phyloP scores from a whole-genome alignment of 2,329 filamentous ascomycete species.

The Penicillium janthinellum region DNA sequence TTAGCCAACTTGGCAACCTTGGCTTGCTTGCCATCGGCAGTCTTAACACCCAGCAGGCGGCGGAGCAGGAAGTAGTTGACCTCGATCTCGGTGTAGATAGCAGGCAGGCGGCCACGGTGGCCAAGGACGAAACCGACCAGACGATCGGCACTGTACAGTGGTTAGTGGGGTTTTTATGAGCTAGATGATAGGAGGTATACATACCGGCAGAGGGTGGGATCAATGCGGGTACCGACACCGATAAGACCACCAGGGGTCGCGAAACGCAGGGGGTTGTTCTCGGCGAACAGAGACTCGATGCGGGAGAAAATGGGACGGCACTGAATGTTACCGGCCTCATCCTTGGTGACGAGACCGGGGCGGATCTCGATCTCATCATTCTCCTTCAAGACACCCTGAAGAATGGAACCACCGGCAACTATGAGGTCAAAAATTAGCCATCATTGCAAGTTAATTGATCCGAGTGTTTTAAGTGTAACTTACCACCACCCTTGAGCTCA shows the following conservation, averaged over 20 bases:
- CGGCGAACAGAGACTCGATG: slow-evolving; percentile 92
- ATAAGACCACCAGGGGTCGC: slow-evolving; percentile 97
- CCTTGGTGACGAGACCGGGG: slow-evolving; percentile 96
- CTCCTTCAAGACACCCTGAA: slow-evolving; percentile 95
- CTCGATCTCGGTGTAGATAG: slow-evolving; percentile 98
- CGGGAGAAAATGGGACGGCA: slow-evolving; percentile 97
- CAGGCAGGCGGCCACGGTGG: slow-evolving; percentile 87
- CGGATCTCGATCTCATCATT: slow-evolving; percentile 98
- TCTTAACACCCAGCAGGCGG: slow-evolving; percentile 92
- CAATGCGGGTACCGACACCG: slow-evolving; percentile 95
- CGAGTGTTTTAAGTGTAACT: not conserved
- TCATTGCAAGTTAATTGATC: not conserved
- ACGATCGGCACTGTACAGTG: slow-evolving; percentile 71
- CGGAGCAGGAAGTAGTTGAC: slow-evolving; percentile 99
- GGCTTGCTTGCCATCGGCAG: slow-evolving; percentile 96
- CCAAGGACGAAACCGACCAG: slow-evolving; percentile 97
- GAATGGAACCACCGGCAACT: slow-evolving; percentile 89
- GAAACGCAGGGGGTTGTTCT: slow-evolving; percentile 98
- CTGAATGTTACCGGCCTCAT: slow-evolving; percentile 89
- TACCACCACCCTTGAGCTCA: slow-evolving; percentile 89
- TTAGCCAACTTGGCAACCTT: slow-evolving; percentile 98
- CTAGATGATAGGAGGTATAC: not conserved
- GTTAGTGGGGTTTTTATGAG: not conserved
- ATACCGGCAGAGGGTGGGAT: slow-evolving; percentile 87
- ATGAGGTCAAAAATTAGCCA: not conserved